phyloP scores from a whole-genome alignment of 805 yeast genomes.

The Zygoascus tannicola region DNA sequence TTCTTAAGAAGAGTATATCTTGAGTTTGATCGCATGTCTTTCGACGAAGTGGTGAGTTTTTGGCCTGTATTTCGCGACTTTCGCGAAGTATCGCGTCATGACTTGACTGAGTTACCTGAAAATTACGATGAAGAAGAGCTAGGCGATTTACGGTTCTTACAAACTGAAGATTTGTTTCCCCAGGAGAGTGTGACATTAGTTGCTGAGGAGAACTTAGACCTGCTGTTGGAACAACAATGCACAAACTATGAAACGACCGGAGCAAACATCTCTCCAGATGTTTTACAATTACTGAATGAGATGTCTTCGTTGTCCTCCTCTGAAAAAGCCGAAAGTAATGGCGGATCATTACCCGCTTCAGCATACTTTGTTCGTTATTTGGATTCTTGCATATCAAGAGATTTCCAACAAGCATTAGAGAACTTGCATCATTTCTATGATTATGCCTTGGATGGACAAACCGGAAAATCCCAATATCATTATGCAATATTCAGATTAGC shows the following conservation, averaged over 20 bases:
- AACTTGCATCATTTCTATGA: constrained; percentile 57
- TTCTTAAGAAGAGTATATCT: constrained; percentile 19
- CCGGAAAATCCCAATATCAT: constrained; percentile 56
- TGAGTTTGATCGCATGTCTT: constrained; percentile 32
- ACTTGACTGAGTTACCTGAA: neutral
- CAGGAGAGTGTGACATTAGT: neutral
- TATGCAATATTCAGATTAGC: constrained; percentile 69
- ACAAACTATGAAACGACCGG: constrained; percentile 40
- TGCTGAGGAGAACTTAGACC: constrained; percentile 14
- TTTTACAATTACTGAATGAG: constrained; percentile 30
- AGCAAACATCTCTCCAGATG: constrained; percentile 33
- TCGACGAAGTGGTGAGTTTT: constrained; percentile 35
- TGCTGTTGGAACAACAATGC: constrained; percentile 42
- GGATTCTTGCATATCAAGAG: constrained; percentile 47
- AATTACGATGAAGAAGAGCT: constrained; percentile 1
- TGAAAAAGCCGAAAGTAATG: neutral
- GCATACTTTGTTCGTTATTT: constrained; percentile 52
- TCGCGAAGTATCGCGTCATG: constrained; percentile 13
- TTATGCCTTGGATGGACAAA: constrained; percentile 57
- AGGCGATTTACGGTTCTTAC: neutral
- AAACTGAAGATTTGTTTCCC: neutral
- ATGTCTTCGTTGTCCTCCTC: constrained; percentile 26
- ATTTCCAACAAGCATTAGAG: constrained; percentile 47
- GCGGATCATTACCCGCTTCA: constrained; percentile 30
- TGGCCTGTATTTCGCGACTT: constrained; percentile 33